phyloP scores from a whole-genome alignment of 352 stramenopile species.

The Aphanomyces astaci region DNA sequence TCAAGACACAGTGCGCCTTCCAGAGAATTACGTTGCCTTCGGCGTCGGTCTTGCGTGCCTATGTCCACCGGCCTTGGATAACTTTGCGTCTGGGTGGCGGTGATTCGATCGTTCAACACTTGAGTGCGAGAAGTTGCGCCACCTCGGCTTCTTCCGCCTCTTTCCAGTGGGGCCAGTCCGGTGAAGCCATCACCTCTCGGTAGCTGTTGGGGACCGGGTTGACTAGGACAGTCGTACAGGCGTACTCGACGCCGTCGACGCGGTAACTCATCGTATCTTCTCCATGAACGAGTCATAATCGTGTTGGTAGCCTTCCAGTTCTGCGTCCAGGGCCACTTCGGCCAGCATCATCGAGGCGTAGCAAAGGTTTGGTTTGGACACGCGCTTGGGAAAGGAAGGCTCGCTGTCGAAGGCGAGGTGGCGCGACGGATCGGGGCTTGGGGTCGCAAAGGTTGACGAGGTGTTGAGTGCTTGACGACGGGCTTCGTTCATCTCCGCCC shows the following conservation, averaged over 20 bases:
- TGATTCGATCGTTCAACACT: background rate
- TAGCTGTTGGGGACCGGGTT: conserved; percentile 12
- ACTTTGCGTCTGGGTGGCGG: background rate
- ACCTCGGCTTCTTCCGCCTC: conserved; percentile 2
- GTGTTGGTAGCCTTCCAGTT: background rate
- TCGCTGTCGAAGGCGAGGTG: too few relatives aligned
- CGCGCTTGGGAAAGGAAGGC: too few relatives aligned
- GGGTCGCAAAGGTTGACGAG: too few relatives aligned
- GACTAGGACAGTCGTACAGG: background rate
- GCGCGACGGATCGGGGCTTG: too few relatives aligned
- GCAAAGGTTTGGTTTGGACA: too few relatives aligned
- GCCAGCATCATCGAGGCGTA: too few relatives aligned
- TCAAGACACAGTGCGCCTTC: conserved; percentile 20
- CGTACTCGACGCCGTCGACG: background rate
- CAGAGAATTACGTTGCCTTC: background rate
- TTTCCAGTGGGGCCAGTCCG: conserved; percentile 1
- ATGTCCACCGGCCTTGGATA: background rate
- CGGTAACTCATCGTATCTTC: background rate
- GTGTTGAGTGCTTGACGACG: too few relatives aligned
- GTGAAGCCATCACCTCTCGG: conserved; percentile 4
- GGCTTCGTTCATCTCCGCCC: too few relatives aligned
- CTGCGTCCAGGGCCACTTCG: background rate
- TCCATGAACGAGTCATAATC: background rate
- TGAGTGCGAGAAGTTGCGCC: background rate
- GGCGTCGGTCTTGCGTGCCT: conserved; percentile 18